These are phyloP conservation scores for Daldinia caldariorum DNA, from an alignment of 495 filamentous ascomycete genomes.

Conservation along the genomic window DNA sequence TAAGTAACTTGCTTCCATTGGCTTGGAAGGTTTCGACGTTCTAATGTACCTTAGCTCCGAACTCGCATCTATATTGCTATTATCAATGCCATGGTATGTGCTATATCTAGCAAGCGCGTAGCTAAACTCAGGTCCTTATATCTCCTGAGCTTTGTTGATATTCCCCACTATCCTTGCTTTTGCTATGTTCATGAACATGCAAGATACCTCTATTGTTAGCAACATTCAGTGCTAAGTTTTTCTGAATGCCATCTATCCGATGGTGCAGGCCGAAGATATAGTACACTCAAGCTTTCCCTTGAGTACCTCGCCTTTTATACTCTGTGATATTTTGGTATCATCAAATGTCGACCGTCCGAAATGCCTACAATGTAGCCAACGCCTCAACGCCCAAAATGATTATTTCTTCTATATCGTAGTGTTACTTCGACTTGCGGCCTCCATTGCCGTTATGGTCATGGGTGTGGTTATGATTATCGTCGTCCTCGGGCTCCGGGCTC, in stretches of 20 bases:
- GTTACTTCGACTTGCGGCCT: conserved; percentile 47
- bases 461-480: conserved; percentile 58
- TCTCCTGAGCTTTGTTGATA: background rate
- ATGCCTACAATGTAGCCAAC: conserved; percentile 32
- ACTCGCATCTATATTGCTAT: conserved; percentile 17
- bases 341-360: conserved; percentile 27
- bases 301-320: conserved; percentile 21
- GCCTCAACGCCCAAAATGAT: conserved; percentile 43
- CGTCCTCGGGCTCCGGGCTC: conserved; percentile 73
- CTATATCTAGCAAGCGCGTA: background rate
- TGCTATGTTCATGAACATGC: conserved; percentile 1
- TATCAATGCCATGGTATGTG: conserved; percentile 2
- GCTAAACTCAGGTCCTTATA: background rate
- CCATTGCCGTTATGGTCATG: conserved; percentile 48
- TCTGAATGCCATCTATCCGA: conserved; percentile 15
- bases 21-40: too few relatives aligned
- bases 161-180: background rate
- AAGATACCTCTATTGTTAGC: conserved; percentile 11
- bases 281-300: conserved; percentile 35
- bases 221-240: conserved; percentile 12
- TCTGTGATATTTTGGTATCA: conserved; percentile 38
- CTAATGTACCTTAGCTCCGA: conserved; percentile 11
- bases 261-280: conserved; percentile 27
- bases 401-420: conserved; percentile 16
- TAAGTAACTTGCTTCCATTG: background rate